These are phyloP conservation scores for Trametes elegans DNA, from an alignment of 768 basidiomycete species.

Conservation along the genomic window DNA sequence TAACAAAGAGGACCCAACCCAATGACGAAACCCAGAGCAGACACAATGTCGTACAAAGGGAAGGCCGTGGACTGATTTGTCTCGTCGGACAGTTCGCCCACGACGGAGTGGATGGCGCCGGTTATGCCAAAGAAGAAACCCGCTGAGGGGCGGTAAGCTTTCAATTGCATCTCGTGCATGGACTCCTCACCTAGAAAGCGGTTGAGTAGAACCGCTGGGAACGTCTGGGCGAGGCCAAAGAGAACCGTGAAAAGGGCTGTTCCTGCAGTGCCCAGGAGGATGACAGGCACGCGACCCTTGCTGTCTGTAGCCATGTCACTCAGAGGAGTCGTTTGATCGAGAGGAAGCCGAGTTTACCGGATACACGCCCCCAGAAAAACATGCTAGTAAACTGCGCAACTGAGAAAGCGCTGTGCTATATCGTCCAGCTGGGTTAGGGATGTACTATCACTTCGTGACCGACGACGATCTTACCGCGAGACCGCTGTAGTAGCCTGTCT, in stretches of 20 bases:
- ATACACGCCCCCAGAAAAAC: constrained; percentile 59
- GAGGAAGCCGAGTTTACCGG: constrained; percentile 26
- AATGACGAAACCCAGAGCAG: constrained; percentile 56
- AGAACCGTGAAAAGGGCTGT: constrained; percentile 47
- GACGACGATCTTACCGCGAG: constrained; percentile 45
- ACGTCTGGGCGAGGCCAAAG: constrained; percentile 57
- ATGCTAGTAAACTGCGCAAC: constrained; percentile 56
- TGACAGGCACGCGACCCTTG: constrained; percentile 61
- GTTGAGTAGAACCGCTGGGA: constrained; percentile 43
- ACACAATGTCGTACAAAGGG: constrained; percentile 57
- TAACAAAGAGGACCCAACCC: constrained; percentile 36
- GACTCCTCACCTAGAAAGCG: constrained; percentile 39
- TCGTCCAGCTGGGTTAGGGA: neutral
- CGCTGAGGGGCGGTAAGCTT: too few relatives aligned
- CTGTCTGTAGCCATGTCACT: constrained; percentile 39
- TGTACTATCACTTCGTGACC: neutral
- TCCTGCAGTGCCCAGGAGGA: constrained; percentile 50
- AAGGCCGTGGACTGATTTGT: constrained; percentile 60
- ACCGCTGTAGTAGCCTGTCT: constrained; percentile 68
- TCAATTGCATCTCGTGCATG: too few relatives aligned
- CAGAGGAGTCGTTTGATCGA: neutral
- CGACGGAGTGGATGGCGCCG: constrained; percentile 42
- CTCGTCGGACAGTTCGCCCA: constrained; percentile 51
- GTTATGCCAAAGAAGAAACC: constrained; percentile 28
- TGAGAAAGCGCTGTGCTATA: constrained; percentile 58